Conservation (phyloP, 2,329 filamentous ascomycete genomes). For the Penicillium oxalicum region DNA sequence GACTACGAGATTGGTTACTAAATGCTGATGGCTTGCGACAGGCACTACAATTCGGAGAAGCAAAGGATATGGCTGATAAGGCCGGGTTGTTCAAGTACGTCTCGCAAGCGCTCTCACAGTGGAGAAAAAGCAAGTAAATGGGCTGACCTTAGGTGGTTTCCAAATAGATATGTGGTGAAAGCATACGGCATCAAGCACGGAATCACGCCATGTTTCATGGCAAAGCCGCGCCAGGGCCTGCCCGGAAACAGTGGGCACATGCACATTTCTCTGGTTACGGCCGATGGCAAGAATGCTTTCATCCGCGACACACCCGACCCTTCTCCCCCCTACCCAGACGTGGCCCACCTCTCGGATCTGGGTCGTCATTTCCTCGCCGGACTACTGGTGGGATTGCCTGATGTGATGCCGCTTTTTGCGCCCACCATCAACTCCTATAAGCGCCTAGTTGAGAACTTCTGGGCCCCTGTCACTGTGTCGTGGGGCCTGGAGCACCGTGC, state of each 20-base stretch:
- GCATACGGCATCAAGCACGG: conserved; percentile 79
- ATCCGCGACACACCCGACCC: conserved; percentile 66
- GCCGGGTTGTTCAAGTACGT: conserved; percentile 79
- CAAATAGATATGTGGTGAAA: conserved; percentile 69
- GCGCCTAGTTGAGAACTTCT: conserved; percentile 96
- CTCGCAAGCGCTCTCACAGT: background rate
- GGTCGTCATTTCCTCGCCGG: conserved; percentile 92
- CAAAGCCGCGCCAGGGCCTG: conserved; percentile 83
- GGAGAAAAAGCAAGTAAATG: no score
- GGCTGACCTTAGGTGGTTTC: conserved; percentile 8
- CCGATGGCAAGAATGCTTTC: conserved; percentile 77
- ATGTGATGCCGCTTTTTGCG: conserved; percentile 91
- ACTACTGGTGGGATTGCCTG: conserved; percentile 77
- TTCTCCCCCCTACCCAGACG: conserved; percentile 65
- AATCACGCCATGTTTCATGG: conserved; percentile 98
- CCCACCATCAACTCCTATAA: conserved; percentile 98
- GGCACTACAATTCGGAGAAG: conserved; percentile 82
- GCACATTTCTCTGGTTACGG: conserved; percentile 82
- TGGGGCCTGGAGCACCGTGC: conserved; percentile 96
- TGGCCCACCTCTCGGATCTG: conserved; percentile 75
- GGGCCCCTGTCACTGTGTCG: conserved; percentile 94
- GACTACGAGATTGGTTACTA: no score
- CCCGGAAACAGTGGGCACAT: conserved; percentile 96
- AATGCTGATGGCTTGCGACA: conserved; percentile 18
- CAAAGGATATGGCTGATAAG: conserved; percentile 83